Evolutionary conservation across 2,329 filamentous ascomycete genomes (phyloP).

Genomic region (Aspergillus viridinutans): DNA sequence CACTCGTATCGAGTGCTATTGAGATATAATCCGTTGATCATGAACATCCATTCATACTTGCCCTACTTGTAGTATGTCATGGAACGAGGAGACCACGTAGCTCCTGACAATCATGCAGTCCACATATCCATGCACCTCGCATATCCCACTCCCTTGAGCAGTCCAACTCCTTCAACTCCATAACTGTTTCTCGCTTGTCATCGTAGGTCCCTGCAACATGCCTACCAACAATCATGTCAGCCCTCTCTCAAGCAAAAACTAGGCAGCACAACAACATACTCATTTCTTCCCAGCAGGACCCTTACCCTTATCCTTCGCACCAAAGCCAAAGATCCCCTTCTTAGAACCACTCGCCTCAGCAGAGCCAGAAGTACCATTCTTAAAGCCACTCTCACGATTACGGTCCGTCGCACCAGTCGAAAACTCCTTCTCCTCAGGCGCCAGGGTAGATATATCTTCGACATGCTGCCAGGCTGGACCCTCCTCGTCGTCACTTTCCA

Average conservation of each 20-base stretch:
- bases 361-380: too few species aligned
- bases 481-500: conserved; percentile 6
- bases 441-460: background rate
- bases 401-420: too few species aligned
- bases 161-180: background rate
- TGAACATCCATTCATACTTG: background rate
- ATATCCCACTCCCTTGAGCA: background rate
- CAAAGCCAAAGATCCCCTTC: background rate
- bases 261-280: background rate
- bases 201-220: background rate
- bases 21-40: background rate
- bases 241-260: background rate
- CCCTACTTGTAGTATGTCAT: background rate
- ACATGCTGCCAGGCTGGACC: conserved; percentile 12
- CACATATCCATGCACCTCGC: background rate
- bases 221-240: background rate
- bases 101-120: background rate
- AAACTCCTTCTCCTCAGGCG: background rate
- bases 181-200: background rate
- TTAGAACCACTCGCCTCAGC: too few species aligned
- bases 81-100: background rate
- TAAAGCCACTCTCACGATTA: background rate
- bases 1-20: background rate
- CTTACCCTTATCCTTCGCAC: background rate
- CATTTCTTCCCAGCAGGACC: background rate